phyloP scores from a whole-genome alignment of 768 basidiomycete species.

The Termitomyces sp. region DNA sequence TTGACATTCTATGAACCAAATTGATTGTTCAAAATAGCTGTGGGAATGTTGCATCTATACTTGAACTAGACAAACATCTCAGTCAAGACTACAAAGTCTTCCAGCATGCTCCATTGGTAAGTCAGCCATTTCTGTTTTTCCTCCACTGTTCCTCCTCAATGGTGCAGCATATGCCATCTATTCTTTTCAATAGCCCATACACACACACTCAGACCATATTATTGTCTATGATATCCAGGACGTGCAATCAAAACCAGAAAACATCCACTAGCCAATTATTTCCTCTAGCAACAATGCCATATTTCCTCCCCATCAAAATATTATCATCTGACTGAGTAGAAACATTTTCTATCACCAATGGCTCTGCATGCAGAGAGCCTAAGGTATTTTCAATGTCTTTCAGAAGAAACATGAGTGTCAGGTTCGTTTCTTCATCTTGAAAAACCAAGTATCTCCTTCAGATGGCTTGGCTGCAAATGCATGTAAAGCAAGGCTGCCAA shows the following conservation, averaged over 20 bases:
- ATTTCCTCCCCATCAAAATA: too few relatives aligned
- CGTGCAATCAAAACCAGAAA: conserved; percentile 75
- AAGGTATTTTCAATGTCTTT: too few relatives aligned
- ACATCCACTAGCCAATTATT: conserved; percentile 84
- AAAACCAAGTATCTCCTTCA: not conserved
- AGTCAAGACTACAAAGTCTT: conserved; percentile 97
- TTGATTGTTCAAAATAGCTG: conserved; percentile 48
- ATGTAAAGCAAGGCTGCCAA: too few relatives aligned
- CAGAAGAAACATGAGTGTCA: too few relatives aligned
- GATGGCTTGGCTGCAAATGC: too few relatives aligned
- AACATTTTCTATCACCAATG: not conserved
- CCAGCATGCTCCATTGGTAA: conserved; percentile 79
- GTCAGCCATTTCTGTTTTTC: conserved; percentile 22
- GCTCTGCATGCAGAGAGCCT: not conserved
- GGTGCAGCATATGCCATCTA: conserved; percentile 1
- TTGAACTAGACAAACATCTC: conserved; percentile 90
- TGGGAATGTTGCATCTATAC: conserved; percentile 92
- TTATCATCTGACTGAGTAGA: too few relatives aligned
- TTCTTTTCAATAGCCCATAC: not conserved
- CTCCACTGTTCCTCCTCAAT: not conserved
- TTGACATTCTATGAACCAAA: not conserved
- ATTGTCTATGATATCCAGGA: conserved; percentile 63
- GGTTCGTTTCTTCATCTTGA: not conserved
- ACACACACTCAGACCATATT: not conserved
- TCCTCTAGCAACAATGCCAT: conserved; percentile 42